Evolutionary conservation across 331 rosid species (phyloP).

Genomic region (Rhamnella rubrinervis): DNA sequence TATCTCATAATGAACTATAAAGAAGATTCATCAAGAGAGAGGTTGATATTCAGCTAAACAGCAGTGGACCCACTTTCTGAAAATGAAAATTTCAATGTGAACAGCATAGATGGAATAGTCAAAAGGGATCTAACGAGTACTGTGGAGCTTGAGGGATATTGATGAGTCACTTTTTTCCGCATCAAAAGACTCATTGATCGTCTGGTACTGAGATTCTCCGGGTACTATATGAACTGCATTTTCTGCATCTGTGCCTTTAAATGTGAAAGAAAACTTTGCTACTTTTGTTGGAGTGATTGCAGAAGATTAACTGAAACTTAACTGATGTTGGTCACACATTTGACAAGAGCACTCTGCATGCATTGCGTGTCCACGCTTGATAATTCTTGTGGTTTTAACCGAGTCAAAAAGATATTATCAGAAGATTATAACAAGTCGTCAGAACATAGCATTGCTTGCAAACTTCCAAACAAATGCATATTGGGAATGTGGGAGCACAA

Average conservation of each 20-base stretch:
- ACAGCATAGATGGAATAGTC: too few species aligned
- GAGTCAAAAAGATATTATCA: slow-evolving; percentile 77
- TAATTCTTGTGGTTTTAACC: slow-evolving; percentile 40
- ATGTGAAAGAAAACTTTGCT: slow-evolving; percentile 51
- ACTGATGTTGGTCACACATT: slow-evolving; percentile 57
- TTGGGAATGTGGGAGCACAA: slow-evolving; percentile 20
- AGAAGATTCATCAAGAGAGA: too few species aligned
- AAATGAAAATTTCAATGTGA: too few species aligned
- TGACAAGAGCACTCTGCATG: slow-evolving; percentile 51
- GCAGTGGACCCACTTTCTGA: too few species aligned
- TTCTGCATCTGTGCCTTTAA: slow-evolving; percentile 58
- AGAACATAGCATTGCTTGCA: slow-evolving; percentile 23
- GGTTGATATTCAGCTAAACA: too few species aligned
- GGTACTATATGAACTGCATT: slow-evolving; percentile 66
- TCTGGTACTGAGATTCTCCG: slow-evolving; percentile 48
- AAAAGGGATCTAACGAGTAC: neutral
- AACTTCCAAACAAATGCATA: slow-evolving; percentile 4
- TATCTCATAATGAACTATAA: too few species aligned
- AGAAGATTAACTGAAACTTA: slow-evolving; percentile 44
- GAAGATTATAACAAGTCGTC: slow-evolving; percentile 23
- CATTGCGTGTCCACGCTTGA: slow-evolving; percentile 76
- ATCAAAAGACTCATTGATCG: slow-evolving; percentile 5
- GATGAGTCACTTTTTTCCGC: neutral
- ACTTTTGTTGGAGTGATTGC: slow-evolving; percentile 63
- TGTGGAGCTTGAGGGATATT: neutral